Evolutionary conservation across 2,329 filamentous ascomycete species (phyloP).

Genomic region (Chaetomium globosum): DNA sequence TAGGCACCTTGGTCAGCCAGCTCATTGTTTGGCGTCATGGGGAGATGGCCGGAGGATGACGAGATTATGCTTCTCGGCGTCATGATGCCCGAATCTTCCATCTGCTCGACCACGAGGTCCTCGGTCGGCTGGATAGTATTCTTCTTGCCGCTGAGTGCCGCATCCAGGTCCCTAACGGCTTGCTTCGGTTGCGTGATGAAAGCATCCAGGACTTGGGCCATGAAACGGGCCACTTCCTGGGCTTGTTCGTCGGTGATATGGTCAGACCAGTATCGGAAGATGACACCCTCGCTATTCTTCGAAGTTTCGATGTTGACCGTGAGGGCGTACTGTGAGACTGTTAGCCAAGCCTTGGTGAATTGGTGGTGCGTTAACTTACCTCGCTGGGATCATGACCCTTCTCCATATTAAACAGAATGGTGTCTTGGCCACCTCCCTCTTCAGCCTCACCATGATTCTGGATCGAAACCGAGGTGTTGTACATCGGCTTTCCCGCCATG

Average conservation of each 20-base stretch:
- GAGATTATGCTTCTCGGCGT: slow-evolving; percentile 4
- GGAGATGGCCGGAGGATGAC: slow-evolving; percentile 9
- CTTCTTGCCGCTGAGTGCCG: neutral
- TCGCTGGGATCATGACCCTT: slow-evolving; percentile 36
- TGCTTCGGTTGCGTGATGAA: slow-evolving; percentile 29
- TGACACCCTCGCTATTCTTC: slow-evolving; percentile 29
- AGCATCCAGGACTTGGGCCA: slow-evolving; percentile 30
- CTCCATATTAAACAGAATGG: slow-evolving; percentile 34
- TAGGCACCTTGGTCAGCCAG: neutral
- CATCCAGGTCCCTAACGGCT: slow-evolving; percentile 28
- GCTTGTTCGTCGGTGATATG: slow-evolving; percentile 34
- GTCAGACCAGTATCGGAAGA: slow-evolving; percentile 37
- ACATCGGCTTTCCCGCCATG: slow-evolving; percentile 32
- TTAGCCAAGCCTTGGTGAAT: neutral
- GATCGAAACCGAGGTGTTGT: slow-evolving; percentile 36
- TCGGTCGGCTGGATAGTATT: neutral
- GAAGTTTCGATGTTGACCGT: slow-evolving; percentile 36
- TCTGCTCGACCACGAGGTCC: neutral
- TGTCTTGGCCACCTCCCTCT: slow-evolving; percentile 5
- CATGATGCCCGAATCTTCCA: neutral
- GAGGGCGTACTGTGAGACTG: slow-evolving; percentile 31
- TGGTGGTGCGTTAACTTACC: slow-evolving; percentile 16
- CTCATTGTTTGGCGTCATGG: neutral
- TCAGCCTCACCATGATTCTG: slow-evolving; percentile 28
- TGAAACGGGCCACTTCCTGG: slow-evolving; percentile 28